Base-by-base conservation (phyloP, 495 filamentous ascomycete genomes). In the Sphaerosporella brunnea region DNA sequence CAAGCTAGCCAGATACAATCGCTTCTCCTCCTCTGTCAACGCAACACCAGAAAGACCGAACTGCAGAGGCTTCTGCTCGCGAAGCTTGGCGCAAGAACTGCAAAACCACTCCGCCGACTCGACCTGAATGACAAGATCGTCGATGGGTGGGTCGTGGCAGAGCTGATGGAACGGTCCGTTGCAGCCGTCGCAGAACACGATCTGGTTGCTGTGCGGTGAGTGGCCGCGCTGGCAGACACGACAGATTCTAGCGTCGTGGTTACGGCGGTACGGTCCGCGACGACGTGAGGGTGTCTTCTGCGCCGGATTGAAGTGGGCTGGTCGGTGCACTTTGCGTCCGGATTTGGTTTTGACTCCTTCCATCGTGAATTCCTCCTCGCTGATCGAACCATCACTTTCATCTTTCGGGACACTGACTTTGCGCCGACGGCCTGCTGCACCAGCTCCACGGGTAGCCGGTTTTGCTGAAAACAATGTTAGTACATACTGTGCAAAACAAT, bases 171-270 rank as follows among this genome's bases (percentile, higher is more conserved):
- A 97, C 13, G 79, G 73, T 9, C 69, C 69, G 59, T 90, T 86
- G 67, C 90, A 97, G 10, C 76, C 79, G 62, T 94, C 86, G 65
- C 90, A 97, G 61, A 93, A 90, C 5, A 96, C 90, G 47, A 97
- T 94, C 66, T 77, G 72, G 62, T 97, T 97, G 49, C 61, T 75
- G 15, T 68, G 60, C 0, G 85, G 80, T 47, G 77, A 82, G 42
- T 83, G 74, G 7, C 82, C 77, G 34, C 90, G 70, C 40, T 78
- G 72, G 64, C 90, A 97, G 54, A 77, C 69, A 48, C 76, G 79
- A 64, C 90, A 96, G 11, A 79, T 67, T 44, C 63, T 56, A 19
- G 66, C 51, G 43, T 66, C 60, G 34, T 55, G 52, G 45, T 56
- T 56, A 21, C 53, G 49, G 18, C 52, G 49, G 48, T 64, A 53